Percentiles rank a stretch among this genome's conserved stretches.
These are phyloP conservation scores for Rhizodiscina lignyota DNA, from an alignment of 495 filamentous ascomycete genomes.

Conservation along the genomic window DNA sequence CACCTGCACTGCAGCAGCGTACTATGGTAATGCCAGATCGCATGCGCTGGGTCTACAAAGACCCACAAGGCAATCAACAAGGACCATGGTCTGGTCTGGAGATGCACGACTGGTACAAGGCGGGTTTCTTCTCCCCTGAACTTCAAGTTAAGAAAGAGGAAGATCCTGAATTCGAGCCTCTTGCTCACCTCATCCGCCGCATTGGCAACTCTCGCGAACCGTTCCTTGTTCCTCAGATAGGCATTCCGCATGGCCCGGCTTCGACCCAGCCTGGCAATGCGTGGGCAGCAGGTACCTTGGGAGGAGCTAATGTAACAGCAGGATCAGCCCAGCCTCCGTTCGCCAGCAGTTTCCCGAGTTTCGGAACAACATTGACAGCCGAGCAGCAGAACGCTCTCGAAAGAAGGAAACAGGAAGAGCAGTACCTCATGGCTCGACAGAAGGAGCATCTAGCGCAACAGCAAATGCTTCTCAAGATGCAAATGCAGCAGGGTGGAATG, in stretches of 20 bases:
- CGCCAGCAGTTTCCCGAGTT: slow-evolving; percentile 83
- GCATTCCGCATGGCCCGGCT: slow-evolving; percentile 70
- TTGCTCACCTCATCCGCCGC: slow-evolving; percentile 87
- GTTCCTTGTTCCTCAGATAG: slow-evolving; percentile 93
- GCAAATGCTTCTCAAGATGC: slow-evolving; percentile 63
- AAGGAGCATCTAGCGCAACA: slow-evolving; percentile 73
- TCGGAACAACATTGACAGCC: slow-evolving; percentile 91
- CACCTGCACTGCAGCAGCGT: slow-evolving; percentile 56
- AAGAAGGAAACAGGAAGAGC: slow-evolving; percentile 91
- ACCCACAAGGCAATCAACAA: slow-evolving; percentile 80
- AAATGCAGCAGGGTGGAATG: slow-evolving; percentile 38
- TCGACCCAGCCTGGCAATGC: slow-evolving; percentile 29
- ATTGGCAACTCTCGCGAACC: slow-evolving; percentile 97
- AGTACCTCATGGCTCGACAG: slow-evolving; percentile 88
- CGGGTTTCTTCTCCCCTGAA: slow-evolving; percentile 89
- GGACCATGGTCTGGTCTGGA: slow-evolving; percentile 91
- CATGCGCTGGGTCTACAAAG: slow-evolving; percentile 96
- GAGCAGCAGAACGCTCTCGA: slow-evolving; percentile 96
- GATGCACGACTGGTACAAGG: slow-evolving; percentile 99
- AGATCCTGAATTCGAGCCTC: slow-evolving; percentile 82
- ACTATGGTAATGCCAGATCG: slow-evolving; percentile 99
- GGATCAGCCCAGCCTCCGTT: slow-evolving; percentile 77
- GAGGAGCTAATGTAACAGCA: slow-evolving; percentile 24
- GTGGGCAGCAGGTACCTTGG: slow-evolving; percentile 21
- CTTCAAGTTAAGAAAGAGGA: slow-evolving; percentile 87